Evolutionary conservation across 495 filamentous ascomycete genomes (phyloP), one percentile per base, ranked within the genome.

Genomic region (Massariosphaeria phaeospora): DNA sequence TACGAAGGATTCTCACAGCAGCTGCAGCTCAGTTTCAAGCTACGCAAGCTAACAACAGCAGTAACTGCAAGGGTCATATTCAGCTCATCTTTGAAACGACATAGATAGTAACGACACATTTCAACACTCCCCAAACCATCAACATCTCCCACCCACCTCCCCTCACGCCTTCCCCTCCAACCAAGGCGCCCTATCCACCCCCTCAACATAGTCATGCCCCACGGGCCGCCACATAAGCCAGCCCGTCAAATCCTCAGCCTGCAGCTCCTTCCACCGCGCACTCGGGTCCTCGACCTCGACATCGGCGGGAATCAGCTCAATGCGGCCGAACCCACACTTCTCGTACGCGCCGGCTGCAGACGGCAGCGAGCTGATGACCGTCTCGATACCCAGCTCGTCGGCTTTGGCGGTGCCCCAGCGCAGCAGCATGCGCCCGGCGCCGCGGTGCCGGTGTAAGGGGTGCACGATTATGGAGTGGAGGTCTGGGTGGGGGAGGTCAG

Each of bases 341-440:
- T 69, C 66, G 52, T 74, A 72, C n/a, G 70, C 33, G 30, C 64
- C 69, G 9, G 48, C 29, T 8, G 63, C 69, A 17, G 42, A 36
- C 5, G 45, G 55, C 29, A 66, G 65, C 1, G 65, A 57, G 55
- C 69, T 66, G 1, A 72, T 49, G 18, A 66, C 70, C 23, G 67
- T 66, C 34, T 72, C 68, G n/a, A 70, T 48, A 0, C 66, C 65
- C 35, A 67, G 24, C n/a, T 68, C 64, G 48, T 71, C 64, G 7
- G 67, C 68, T 42, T 66, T 70, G 24, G 48, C 45, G 33, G 66
- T 69, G 0, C 69, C 69, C 71, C 68, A 71, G 23, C 65, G 40
- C 53, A 71, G 66, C 1, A 74, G 60, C 40, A 69, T 48, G 20
- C 67, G 60, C 0, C 66, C 71, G 12, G 69, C 65, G 0, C 71